Evolutionary conservation across 1,284 basidiomycete species (phyloP), one percentile per base, ranked within the genome.

Genomic region (Gymnopus androsaceus): DNA sequence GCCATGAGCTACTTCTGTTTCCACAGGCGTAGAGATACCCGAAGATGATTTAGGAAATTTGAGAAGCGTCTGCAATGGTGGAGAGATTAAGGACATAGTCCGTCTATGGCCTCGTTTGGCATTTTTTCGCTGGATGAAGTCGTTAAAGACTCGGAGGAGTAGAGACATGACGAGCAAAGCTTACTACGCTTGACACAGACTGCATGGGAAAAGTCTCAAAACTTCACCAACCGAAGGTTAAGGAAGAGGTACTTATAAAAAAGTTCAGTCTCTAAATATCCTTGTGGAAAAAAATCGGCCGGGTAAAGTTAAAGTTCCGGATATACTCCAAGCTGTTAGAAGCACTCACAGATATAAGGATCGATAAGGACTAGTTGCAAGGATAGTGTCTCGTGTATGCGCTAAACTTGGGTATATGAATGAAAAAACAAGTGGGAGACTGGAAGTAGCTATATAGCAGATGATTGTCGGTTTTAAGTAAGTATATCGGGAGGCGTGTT

Each of bases 1-100:
- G 31, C 82, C 82, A 56, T 71, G 72, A 27, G 71, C 78, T 45
- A 70, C 66, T 21, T 72, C 61, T 19, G 59, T 62, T n/a, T 72
- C 69, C 34, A 68, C 60, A 41, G 66, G 61, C 48, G 69, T 61
- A 54, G 68, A 51, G 19, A 53, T 19, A 21, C 73, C 49, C 36
- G 68, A 61, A 54, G 63, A 55, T 11, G 67, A 58, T 60, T 67
- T 77, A 47, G 60, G 61, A 3, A 70, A 50, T 27, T 70, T 69
- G 50, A 73, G 64, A 21, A 68, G 64, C 4, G 67, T 56, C 33
- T 69, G 68, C 31, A 64, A 62, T 17, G 67, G 67, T 23, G 40
- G 46, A 19, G 47, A 44, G 12, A 44, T 11, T 23, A 34, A 36
- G 3, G 68, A 66, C 0, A 68, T 36, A 4, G 51, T 37, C 28